A percentile compares a stretch with the other conserved stretches of the same genome.
Evolutionary conservation across 108 stramenopile genomes (phyloP).

Genomic region (Cylindrotheca closterium): DNA sequence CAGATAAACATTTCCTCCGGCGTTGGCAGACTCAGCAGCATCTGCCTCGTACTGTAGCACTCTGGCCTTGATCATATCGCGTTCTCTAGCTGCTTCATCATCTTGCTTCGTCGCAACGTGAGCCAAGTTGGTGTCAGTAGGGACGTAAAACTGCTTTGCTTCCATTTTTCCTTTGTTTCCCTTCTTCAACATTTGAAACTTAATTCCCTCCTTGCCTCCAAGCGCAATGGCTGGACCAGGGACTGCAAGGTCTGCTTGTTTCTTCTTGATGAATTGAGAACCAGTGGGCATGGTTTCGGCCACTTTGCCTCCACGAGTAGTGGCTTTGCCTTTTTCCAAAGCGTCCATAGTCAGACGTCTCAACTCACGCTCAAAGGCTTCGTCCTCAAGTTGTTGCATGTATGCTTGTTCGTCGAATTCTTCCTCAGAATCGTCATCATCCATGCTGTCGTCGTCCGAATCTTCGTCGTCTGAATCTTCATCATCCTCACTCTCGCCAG

Average conservation of each 20-base stretch:
- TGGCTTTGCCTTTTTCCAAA: constrained; percentile 76
- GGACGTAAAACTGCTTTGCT: constrained; percentile 81
- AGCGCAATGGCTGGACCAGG: constrained; percentile 33
- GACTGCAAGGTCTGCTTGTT: constrained; percentile 23
- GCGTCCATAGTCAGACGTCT: constrained; percentile 84
- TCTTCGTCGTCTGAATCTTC: constrained; percentile 53
- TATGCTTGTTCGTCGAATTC: constrained; percentile 77
- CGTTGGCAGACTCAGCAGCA: constrained; percentile 53
- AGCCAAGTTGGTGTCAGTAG: constrained; percentile 79
- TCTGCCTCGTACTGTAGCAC: constrained; percentile 88
- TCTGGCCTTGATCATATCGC: constrained; percentile 79
- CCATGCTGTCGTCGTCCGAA: constrained; percentile 36
- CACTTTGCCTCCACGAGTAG: constrained; percentile 64
- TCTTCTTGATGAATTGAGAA: constrained; percentile 69
- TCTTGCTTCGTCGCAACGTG: constrained; percentile 77
- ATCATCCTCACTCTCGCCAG: constrained; percentile 53
- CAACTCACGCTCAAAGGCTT: constrained; percentile 85
- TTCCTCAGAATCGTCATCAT: constrained; percentile 59
- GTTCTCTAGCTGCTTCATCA: constrained; percentile 82
- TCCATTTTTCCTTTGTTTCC: constrained; percentile 92
- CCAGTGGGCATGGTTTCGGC: constrained; percentile 74
- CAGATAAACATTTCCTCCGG: constrained; percentile 84
- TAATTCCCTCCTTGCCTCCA: constrained; percentile 71
- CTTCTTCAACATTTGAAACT: constrained; percentile 87
- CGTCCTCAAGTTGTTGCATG: constrained; percentile 80